Conservation (phyloP, 164 flowering plant species). For the Magnolia sinica region DNA sequence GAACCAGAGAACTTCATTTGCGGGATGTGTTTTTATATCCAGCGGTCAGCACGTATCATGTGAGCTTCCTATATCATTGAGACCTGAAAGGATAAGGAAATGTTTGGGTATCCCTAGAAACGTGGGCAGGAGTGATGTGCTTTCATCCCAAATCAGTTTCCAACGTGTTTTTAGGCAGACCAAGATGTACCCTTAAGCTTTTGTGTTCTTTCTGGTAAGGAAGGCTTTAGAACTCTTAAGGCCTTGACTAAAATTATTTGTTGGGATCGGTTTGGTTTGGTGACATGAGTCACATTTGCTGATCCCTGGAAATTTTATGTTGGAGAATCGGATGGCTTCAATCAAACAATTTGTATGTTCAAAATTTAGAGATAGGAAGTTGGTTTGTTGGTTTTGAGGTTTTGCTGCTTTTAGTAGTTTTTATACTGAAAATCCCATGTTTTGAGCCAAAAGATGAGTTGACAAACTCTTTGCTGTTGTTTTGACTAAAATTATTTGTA, state of each 20-base stretch:
- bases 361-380: background rate
- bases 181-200: background rate
- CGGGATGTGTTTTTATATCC: background rate
- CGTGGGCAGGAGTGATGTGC: background rate
- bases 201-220: background rate
- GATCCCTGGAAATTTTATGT: background rate
- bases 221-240: background rate
- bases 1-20: background rate
- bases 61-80: background rate
- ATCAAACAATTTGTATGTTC: background rate
- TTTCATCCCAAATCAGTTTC: background rate
- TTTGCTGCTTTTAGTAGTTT: background rate
- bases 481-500: background rate
- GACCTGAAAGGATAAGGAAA: background rate
- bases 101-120: background rate
- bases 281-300: background rate
- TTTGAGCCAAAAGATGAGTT: background rate
- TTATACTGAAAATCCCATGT: too few species aligned
- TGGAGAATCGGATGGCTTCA: background rate
- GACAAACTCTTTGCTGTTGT: background rate
- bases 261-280: background rate
- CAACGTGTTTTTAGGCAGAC: too few species aligned
- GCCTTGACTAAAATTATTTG: background rate
- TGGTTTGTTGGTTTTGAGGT: background rate
- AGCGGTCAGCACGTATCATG: background rate